phyloP scores from a whole-genome alignment of 1,139 yeast species.

The Geotrichum phurueaensis region DNA sequence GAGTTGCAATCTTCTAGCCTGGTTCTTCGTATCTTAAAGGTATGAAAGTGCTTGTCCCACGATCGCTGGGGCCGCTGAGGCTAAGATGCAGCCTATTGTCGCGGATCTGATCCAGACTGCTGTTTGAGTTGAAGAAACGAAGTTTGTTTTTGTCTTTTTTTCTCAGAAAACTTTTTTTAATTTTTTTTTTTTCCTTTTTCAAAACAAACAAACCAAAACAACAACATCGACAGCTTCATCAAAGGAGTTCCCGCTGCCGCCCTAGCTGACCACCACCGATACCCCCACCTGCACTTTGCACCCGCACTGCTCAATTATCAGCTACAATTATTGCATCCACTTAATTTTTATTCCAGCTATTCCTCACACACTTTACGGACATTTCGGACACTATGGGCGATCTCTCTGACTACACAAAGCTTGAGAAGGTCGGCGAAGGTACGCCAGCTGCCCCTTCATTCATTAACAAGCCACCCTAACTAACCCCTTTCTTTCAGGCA shows the following conservation, averaged over 20 bases:
- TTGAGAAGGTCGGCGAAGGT: slow-evolving; percentile 97
- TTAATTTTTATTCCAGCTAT: not conserved
- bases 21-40: not conserved
- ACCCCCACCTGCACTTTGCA: not conserved
- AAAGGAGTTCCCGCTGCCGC: not conserved
- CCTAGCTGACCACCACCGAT: not conserved
- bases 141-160: not conserved
- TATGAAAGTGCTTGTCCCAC: not conserved
- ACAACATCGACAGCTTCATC: not conserved
- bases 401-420: slow-evolving; percentile 81
- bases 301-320: not conserved
- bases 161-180: not conserved
- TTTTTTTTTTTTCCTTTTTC: not conserved
- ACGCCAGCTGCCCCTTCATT: slow-evolving; percentile 22
- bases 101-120: not conserved
- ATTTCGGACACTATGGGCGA: slow-evolving; percentile 58
- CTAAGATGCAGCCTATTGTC: not conserved
- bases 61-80: not conserved
- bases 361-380: not conserved
- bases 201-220: not conserved
- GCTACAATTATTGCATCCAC: not conserved
- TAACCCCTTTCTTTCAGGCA: slow-evolving; percentile 40
- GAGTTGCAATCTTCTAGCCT: not conserved
- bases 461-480: not conserved
- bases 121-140: not conserved